Conservation (phyloP, 805 yeast genomes). For the Candida ficus region DNA sequence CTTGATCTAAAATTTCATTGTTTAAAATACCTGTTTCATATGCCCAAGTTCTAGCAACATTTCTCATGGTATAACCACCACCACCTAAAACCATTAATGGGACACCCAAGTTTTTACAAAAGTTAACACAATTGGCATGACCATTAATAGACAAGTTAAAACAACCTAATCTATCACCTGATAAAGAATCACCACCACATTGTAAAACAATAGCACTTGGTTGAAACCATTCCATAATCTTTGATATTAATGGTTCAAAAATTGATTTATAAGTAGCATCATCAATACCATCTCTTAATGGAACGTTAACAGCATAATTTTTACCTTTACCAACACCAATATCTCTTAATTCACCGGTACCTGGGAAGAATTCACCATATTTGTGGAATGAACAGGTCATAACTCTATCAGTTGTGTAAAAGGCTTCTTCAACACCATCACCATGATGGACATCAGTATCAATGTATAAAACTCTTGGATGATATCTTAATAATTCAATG, state of each 20-base stretch:
- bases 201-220: slow-evolving; percentile 94
- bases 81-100: slow-evolving; percentile 94
- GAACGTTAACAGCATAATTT: slow-evolving; percentile 84
- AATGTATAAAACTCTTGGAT: slow-evolving; percentile 87
- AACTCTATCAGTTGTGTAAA: slow-evolving; percentile 89
- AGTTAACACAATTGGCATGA: slow-evolving; percentile 93
- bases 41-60: slow-evolving; percentile 93
- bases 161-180: slow-evolving; percentile 90
- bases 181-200: slow-evolving; percentile 95
- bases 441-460: slow-evolving; percentile 97
- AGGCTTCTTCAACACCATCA: slow-evolving; percentile 97
- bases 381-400: slow-evolving; percentile 97
- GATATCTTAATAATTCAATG: slow-evolving; percentile 76
- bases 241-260: slow-evolving; percentile 83
- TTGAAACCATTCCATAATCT: slow-evolving; percentile 49
- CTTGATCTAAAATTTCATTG: slow-evolving; percentile 57
- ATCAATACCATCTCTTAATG: slow-evolving; percentile 91
- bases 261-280: slow-evolving; percentile 89
- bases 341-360: slow-evolving; percentile 91
- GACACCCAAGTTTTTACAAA: slow-evolving; percentile 79
- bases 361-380: slow-evolving; percentile 95
- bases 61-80: slow-evolving; percentile 96
- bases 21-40: slow-evolving; percentile 83
- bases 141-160: slow-evolving; percentile 89
- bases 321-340: slow-evolving; percentile 86